Percentiles rank a stretch among this genome's conserved stretches.
Evolutionary conservation across 306 rosid species (phyloP).

Genomic region (Dalbergia cultrata): DNA sequence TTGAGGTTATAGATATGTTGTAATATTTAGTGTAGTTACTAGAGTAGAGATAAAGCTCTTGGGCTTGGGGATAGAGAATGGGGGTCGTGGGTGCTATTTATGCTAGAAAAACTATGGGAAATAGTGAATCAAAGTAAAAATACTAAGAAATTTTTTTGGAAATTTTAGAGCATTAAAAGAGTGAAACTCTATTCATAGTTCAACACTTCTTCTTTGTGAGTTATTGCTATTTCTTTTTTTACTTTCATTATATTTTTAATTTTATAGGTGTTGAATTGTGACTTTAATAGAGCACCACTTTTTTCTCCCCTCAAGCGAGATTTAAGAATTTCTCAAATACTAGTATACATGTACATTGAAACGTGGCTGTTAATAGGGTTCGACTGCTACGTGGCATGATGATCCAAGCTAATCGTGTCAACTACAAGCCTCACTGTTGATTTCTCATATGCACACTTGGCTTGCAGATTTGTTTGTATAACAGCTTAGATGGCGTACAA

Average conservation of each 20-base stretch:
- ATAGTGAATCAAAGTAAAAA: not conserved
- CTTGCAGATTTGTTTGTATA: conserved; percentile 48
- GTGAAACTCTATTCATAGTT: no score
- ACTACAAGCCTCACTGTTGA: conserved; percentile 58
- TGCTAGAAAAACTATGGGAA: conserved; percentile 21
- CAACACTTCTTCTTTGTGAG: no score
- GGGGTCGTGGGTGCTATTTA: conserved; percentile 47
- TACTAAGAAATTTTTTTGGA: no score
- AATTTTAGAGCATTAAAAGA: no score
- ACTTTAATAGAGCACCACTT: not conserved
- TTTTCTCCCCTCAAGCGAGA: not conserved
- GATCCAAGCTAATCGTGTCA: conserved; percentile 80
- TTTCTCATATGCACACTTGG: conserved; percentile 76
- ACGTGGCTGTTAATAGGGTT: conserved; percentile 70
- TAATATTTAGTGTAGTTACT: not conserved
- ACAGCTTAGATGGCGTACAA: conserved; percentile 52
- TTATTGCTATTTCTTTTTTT: no score
- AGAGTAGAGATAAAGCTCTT: not conserved
- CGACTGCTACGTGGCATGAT: conserved; percentile 75
- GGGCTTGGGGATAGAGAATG: not conserved
- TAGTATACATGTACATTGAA: conserved; percentile 47
- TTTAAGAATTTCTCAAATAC: not conserved
- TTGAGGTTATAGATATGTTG: not conserved
- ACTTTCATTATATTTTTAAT: no score
- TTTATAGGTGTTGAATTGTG: no score